Conservation (phyloP, 345 rosid genomes). For the Citrus cavaleriei region DNA sequence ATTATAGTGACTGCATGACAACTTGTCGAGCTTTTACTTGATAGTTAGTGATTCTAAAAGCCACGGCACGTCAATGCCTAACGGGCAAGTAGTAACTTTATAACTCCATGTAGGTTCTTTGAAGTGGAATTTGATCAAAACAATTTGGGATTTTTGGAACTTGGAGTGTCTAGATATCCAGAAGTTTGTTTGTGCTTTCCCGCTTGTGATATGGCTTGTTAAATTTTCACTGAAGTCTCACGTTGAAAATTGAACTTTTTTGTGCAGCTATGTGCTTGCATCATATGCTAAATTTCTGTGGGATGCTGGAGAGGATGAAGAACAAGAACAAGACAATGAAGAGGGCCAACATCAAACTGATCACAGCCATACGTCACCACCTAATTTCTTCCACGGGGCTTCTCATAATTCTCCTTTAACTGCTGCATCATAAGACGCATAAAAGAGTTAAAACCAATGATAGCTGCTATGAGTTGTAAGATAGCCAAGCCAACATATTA, state of each 20-base stretch:
- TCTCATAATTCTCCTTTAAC: conserved; percentile 22
- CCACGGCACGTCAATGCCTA: no score
- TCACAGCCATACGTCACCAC: conserved; percentile 11
- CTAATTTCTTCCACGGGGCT: conserved; percentile 24
- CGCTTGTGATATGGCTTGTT: not conserved
- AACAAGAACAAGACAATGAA: conserved; percentile 13
- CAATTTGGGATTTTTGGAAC: not conserved
- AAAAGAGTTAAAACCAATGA: no score
- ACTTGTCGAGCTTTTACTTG: no score
- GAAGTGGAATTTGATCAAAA: not conserved
- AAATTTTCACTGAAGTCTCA: not conserved
- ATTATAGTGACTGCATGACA: not conserved
- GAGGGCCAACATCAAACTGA: conserved; percentile 4
- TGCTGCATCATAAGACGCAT: conserved; percentile 21
- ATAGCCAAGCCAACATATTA: not conserved
- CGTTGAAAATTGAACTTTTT: not conserved
- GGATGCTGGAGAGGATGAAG: conserved; percentile 61
- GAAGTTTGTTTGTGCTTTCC: not conserved
- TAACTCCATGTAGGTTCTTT: not conserved
- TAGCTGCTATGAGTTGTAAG: not conserved
- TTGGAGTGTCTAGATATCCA: not conserved
- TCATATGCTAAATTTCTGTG: conserved; percentile 74
- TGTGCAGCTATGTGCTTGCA: conserved; percentile 57
- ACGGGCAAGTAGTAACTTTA: not conserved
- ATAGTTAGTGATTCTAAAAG: no score